Evolutionary conservation across 371 early-diverging fungal genomes (phyloP).

Genomic region (Rhizopus stolonifer): DNA sequence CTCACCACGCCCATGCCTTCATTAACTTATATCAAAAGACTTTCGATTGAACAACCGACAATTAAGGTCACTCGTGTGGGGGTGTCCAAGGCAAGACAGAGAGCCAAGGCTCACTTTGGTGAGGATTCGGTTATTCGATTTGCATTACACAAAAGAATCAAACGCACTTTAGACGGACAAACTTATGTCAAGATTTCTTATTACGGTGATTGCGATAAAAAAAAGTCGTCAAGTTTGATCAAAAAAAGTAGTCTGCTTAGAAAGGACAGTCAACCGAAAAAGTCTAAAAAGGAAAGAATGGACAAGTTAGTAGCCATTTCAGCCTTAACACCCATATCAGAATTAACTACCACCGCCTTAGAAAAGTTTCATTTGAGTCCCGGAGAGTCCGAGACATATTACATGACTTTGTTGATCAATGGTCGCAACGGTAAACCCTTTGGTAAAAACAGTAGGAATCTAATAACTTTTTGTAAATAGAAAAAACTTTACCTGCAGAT

Average conservation of each 20-base stretch:
- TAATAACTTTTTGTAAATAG: constrained; percentile 4
- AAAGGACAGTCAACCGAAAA: constrained; percentile 10
- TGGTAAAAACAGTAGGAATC: neutral
- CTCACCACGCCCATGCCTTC: constrained; percentile 63
- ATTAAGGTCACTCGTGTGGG: constrained; percentile 38
- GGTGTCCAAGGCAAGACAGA: constrained; percentile 34
- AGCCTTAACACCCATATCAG: constrained; percentile 28
- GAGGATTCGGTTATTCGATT: constrained; percentile 50
- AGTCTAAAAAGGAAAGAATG: constrained; percentile 24
- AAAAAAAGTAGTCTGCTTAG: constrained; percentile 22
- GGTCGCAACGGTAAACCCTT: constrained; percentile 11
- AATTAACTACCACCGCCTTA: constrained; percentile 32
- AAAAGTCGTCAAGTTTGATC: constrained; percentile 22
- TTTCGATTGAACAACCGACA: constrained; percentile 32
- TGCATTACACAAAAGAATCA: constrained; percentile 58
- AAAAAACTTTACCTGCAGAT: constrained; percentile 9
- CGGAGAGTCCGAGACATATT: constrained; percentile 11
- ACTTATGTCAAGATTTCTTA: constrained; percentile 47
- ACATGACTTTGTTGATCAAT: constrained; percentile 18
- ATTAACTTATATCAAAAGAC: constrained; percentile 35
- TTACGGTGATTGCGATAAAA: constrained; percentile 25
- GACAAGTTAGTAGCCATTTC: constrained; percentile 48
- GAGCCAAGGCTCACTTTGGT: constrained; percentile 37
- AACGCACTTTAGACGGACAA: constrained; percentile 38
- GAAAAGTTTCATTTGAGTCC: constrained; percentile 49